phyloP scores from a whole-genome alignment of 768 basidiomycete species.

The Obba rivulosa region DNA sequence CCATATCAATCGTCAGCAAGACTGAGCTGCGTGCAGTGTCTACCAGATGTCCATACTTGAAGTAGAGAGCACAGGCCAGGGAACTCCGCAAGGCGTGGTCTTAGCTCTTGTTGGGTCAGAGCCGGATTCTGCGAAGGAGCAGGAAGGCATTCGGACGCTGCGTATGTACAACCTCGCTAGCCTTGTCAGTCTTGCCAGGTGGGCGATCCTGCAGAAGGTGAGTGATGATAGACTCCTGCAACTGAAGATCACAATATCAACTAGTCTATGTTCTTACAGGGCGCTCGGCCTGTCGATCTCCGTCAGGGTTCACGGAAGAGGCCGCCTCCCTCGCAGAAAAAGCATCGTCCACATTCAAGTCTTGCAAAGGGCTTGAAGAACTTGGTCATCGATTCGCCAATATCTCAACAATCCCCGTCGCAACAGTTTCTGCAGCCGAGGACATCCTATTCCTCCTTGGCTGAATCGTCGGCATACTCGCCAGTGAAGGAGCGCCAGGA shows the following conservation, averaged over 20 bases:
- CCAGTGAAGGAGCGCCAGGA: constrained; percentile 10
- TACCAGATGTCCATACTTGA: constrained; percentile 77
- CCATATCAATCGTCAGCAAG: neutral
- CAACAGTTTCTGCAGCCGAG: constrained; percentile 25
- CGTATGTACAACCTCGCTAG: constrained; percentile 85
- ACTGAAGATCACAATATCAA: too few species aligned
- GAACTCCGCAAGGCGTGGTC: constrained; percentile 66
- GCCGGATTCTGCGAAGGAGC: constrained; percentile 46
- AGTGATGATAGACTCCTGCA: constrained; percentile 7
- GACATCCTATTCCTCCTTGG: constrained; percentile 12
- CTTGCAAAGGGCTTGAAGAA: constrained; percentile 62
- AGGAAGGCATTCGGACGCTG: constrained; percentile 49
- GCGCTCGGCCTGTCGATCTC: constrained; percentile 56
- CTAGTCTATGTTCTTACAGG: too few species aligned
- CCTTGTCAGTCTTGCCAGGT: constrained; percentile 68
- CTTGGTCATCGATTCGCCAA: constrained; percentile 42
- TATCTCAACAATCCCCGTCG: constrained; percentile 20
- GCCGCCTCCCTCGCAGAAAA: constrained; percentile 33
- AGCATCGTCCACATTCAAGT: constrained; percentile 45
- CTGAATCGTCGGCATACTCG: constrained; percentile 6
- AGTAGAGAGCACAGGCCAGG: constrained; percentile 49
- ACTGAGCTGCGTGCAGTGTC: constrained; percentile 40
- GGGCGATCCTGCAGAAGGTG: constrained; percentile 67
- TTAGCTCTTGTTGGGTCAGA: constrained; percentile 70
- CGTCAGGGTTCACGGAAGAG: constrained; percentile 33